Evolutionary conservation across 495 filamentous ascomycete species (phyloP).

Genomic region (Amphirosellinia nigrospora): DNA sequence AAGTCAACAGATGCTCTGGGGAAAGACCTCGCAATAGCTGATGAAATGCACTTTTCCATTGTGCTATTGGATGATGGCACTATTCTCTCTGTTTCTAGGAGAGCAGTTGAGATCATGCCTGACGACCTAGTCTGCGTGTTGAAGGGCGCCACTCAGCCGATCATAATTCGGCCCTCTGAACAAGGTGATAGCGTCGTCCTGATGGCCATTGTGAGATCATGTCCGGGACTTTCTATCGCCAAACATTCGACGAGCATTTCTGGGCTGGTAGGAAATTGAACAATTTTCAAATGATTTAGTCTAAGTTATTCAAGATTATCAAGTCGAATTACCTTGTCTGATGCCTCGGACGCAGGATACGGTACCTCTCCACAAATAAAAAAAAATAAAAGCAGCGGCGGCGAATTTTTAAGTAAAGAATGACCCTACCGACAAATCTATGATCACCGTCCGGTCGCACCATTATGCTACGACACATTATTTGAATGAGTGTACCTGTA

Average conservation of each 20-base stretch:
- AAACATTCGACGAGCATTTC: neutral
- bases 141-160: slow-evolving; percentile 3
- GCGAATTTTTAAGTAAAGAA: too few species aligned
- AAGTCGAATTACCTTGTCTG: neutral
- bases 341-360: neutral
- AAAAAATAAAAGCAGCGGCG: too few species aligned
- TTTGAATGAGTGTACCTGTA: too few species aligned
- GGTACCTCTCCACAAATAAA: neutral
- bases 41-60: neutral
- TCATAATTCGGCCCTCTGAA: neutral
- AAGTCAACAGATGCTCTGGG: slow-evolving; percentile 4
- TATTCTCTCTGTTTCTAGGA: slow-evolving; percentile 5
- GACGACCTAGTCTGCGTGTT: slow-evolving; percentile 1
- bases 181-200: neutral
- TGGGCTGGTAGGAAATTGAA: neutral
- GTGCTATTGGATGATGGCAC: slow-evolving; percentile 6
- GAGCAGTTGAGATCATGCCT: neutral
- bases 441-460: too few species aligned
- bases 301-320: neutral
- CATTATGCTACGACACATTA: too few species aligned
- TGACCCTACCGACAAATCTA: too few species aligned
- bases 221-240: slow-evolving; percentile 1
- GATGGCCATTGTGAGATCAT: neutral
- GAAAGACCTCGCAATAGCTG: neutral
- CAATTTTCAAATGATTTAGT: neutral